phyloP scores from a whole-genome alignment of 441 rosid genomes.

The Rhodomyrtus psidioides region DNA sequence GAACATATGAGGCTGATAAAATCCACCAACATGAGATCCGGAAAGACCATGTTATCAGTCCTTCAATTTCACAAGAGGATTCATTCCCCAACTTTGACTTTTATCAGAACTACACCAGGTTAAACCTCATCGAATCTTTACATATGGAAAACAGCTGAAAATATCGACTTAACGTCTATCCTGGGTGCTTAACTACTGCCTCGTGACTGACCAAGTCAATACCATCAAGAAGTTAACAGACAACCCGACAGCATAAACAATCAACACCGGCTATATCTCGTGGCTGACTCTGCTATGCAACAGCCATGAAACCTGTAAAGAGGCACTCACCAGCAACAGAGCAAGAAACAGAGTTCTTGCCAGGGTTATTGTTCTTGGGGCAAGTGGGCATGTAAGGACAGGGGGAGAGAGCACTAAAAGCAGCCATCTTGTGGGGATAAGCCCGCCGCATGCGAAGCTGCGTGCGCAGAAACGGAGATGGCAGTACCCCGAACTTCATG shows the following conservation, averaged over 20 bases:
- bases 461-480: neutral
- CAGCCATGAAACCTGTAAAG: neutral
- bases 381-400: conserved; percentile 34
- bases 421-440: conserved; percentile 34
- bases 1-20: neutral
- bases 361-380: conserved; percentile 11
- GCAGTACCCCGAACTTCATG: neutral
- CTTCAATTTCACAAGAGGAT: neutral
- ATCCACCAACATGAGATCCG: neutral
- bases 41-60: neutral
- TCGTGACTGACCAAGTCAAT: neutral
- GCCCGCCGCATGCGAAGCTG: neutral
- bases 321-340: conserved; percentile 34
- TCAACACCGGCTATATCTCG: neutral
- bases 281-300: neutral
- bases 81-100: neutral
- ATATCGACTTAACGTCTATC: neutral
- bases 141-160: neutral
- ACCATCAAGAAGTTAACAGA: neutral
- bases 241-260: neutral
- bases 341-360: conserved; percentile 33
- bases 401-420: conserved; percentile 40
- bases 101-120: neutral
- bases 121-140: neutral
- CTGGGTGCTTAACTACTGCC: neutral